phyloP scores from a whole-genome alignment of 495 filamentous ascomycete genomes.

The Collariella sp. region DNA sequence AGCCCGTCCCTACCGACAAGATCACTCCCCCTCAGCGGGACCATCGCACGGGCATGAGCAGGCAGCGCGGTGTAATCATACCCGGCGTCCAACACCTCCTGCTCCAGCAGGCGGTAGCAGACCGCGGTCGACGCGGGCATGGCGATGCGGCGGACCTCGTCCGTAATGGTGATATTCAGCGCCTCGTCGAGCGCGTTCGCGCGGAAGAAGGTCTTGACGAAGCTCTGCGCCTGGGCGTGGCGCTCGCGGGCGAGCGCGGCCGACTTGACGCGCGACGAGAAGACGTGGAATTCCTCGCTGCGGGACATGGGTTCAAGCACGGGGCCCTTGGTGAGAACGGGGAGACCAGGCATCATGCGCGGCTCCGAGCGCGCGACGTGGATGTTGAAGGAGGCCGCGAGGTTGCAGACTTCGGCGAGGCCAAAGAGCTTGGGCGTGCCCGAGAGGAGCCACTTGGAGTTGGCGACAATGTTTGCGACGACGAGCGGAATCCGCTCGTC shows the following conservation, averaged over 20 bases:
- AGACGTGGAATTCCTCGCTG: constrained; percentile 27
- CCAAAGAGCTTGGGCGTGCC: constrained; percentile 53
- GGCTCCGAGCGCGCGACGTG: constrained; percentile 35
- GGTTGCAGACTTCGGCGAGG: constrained; percentile 51
- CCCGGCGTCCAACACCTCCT: constrained; percentile 10
- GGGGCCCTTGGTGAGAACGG: constrained; percentile 25
- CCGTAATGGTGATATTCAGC: background rate
- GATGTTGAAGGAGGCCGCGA: constrained; percentile 47
- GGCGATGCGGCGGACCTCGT: constrained; percentile 1
- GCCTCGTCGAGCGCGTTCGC: constrained; percentile 22
- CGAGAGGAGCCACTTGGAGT: constrained; percentile 58
- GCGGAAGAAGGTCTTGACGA: constrained; percentile 26
- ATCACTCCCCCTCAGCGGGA: background rate
- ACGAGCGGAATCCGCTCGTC: constrained; percentile 22
- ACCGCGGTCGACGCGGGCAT: background rate
- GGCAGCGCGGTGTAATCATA: constrained; percentile 7
- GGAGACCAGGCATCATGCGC: constrained; percentile 27
- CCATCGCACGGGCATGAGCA: background rate
- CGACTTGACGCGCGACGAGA: constrained; percentile 20
- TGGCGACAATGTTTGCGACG: constrained; percentile 33
- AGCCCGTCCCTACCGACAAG: background rate
- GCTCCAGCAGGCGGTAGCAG: constrained; percentile 9
- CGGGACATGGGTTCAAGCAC: constrained; percentile 16
- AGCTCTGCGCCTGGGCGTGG: constrained; percentile 22
- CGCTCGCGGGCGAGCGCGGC: constrained; percentile 24